Evolutionary conservation across 2,329 filamentous ascomycete species (phyloP).

Genomic region (Fonsecaea multimorphosa): DNA sequence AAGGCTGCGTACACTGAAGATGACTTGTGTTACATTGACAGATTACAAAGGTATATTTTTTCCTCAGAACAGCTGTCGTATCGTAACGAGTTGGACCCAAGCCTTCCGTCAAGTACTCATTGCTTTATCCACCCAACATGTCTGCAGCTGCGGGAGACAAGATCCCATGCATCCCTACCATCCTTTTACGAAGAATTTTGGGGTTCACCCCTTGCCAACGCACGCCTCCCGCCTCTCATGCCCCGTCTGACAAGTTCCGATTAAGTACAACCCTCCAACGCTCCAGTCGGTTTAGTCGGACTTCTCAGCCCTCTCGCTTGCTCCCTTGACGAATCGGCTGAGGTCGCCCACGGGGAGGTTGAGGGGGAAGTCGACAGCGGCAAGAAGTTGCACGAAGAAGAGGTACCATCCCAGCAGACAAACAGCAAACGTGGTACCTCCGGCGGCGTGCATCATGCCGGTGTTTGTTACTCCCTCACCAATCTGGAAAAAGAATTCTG

Average conservation of each 20-base stretch:
- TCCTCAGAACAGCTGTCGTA: constrained; percentile 22
- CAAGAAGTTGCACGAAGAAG: constrained; percentile 61
- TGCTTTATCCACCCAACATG: background rate
- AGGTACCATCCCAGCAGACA: constrained; percentile 63
- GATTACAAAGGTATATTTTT: constrained; percentile 25
- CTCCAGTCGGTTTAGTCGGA: constrained; percentile 19
- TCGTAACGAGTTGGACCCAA: constrained; percentile 3
- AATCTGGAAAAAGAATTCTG: constrained; percentile 49
- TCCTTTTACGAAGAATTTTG: constrained; percentile 10
- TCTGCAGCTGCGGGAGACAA: constrained; percentile 8
- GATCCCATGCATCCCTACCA: constrained; percentile 14
- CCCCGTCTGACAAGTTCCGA: constrained; percentile 4
- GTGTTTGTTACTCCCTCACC: constrained; percentile 25
- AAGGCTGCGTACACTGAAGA: background rate
- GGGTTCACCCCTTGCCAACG: background rate
- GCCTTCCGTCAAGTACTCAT: background rate
- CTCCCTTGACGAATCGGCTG: constrained; percentile 52
- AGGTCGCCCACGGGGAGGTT: constrained; percentile 64
- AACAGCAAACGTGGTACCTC: constrained; percentile 59
- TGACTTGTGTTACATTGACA: constrained; percentile 16
- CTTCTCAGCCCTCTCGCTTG: constrained; percentile 36
- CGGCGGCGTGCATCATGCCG: constrained; percentile 46
- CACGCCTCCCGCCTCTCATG: constrained; percentile 2
- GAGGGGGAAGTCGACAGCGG: constrained; percentile 64
- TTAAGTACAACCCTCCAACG: background rate